Base-by-base conservation (phyloP, 2,329 filamentous ascomycete genomes). In the Stachybotrys elegans region DNA sequence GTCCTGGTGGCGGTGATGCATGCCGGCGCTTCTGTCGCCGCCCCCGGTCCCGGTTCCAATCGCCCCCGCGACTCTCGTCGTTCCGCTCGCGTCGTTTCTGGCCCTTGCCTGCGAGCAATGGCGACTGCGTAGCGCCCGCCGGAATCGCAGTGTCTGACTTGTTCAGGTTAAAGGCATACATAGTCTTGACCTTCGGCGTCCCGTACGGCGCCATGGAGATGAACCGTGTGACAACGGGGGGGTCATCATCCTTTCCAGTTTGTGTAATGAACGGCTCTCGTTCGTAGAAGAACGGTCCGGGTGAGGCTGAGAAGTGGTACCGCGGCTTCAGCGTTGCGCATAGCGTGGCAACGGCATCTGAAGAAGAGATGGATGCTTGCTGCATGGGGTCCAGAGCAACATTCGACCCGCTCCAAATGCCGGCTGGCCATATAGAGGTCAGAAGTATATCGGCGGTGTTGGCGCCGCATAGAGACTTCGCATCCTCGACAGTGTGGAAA, bases 261-360 rank as follows among this genome's bases (percentile, higher is more conserved):
- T 77, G 73, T 60, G 95, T 84, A 57, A 93, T 83, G 69, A 96
- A 98, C 0, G 92, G 89, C 64, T 97, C 93, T 44, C 93, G 83
- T 67, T 98, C 92, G 61, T 84, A 97, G 66, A 87, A 92, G 55
- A 83, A 83, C 6, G 74, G 67, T 8, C 61, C 63, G 1, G 80
- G 75, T 0, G 87, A 87, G 4, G 79, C 73, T 2, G 88, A 82
- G 57, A 97, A 83, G 63, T 97, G 91, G 59, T 98, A 98, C 22
- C 88, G 83, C n/a, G 93, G 93, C 61, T 90, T 93, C 17, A 98
- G 67, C 1, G 80, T 68, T 3, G 83, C 75, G 57, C 86, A 92
- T 11, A 98, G 74, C 47, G 94, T 86, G 6, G 90, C 81, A 34
- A 97, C 72, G 44, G 83, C 80, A 43, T 82, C 75, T n/a, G 79